A percentile compares a stretch with the other conserved stretches of the same genome.
These are phyloP conservation scores for Simplicillium aogashimaense DNA, from an alignment of 2,329 filamentous ascomycete species.

Conservation along the genomic window DNA sequence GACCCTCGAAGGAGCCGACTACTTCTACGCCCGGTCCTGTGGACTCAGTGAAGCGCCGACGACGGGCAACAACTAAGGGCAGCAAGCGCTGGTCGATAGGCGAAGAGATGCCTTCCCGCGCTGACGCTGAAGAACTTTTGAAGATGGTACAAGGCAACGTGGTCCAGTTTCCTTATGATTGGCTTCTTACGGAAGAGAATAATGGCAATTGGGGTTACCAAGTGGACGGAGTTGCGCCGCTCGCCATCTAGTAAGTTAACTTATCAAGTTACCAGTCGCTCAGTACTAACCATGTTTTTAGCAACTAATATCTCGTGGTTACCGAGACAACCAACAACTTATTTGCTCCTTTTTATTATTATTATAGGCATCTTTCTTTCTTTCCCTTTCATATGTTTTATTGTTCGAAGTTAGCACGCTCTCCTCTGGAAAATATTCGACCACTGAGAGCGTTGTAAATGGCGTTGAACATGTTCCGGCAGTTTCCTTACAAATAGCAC, in stretches of 20 bases:
- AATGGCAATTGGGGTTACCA: slow-evolving; percentile 96
- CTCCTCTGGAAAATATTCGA: background rate
- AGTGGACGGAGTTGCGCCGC: slow-evolving; percentile 87
- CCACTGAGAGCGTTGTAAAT: too few species aligned
- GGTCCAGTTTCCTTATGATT: slow-evolving; percentile 92
- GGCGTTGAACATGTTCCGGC: too few species aligned
- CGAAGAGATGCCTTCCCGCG: slow-evolving; percentile 67
- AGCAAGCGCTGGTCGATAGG: slow-evolving; percentile 54
- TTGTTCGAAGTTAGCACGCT: background rate
- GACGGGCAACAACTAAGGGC: slow-evolving; percentile 60
- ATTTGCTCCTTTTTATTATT: background rate
- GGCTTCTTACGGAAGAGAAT: slow-evolving; percentile 83
- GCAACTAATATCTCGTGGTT: slow-evolving; percentile 17
- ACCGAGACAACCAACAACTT: background rate
- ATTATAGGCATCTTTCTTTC: background rate
- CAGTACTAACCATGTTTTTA: slow-evolving; percentile 6
- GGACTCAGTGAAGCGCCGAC: slow-evolving; percentile 49
- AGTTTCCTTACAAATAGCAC: too few species aligned
- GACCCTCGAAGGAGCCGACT: slow-evolving; percentile 25
- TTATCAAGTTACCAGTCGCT: background rate
- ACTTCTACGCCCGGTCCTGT: slow-evolving; percentile 19
- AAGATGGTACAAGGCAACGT: slow-evolving; percentile 77
- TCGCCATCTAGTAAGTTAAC: slow-evolving; percentile 84
- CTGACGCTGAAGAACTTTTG: slow-evolving; percentile 74
- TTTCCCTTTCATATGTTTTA: background rate